Conservation (phyloP, 2,329 filamentous ascomycete genomes). For the Paecilomyces fulvus region DNA sequence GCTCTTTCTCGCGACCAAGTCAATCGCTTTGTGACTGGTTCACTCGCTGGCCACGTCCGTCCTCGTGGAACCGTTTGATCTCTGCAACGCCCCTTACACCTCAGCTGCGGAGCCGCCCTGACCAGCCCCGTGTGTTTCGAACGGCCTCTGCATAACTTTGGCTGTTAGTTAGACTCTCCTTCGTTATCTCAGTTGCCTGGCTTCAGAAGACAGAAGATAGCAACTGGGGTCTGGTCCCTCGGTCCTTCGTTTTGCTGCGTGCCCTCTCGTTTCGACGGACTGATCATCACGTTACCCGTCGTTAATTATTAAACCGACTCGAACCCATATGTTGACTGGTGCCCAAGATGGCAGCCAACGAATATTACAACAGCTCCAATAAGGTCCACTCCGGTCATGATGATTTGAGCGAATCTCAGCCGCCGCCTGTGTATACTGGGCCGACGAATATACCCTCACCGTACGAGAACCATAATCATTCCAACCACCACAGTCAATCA, state of each 20-base stretch:
- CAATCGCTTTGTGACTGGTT: neutral
- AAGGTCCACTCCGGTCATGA: conserved; percentile 23
- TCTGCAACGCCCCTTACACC: conserved; percentile 4
- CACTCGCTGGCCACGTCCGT: neutral
- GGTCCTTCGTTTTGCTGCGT: neutral
- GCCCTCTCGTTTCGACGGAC: neutral
- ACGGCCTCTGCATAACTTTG: neutral
- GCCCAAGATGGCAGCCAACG: conserved; percentile 52
- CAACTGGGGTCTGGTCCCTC: neutral
- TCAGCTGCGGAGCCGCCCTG: neutral
- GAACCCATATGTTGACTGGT: conserved; percentile 1
- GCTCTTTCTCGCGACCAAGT: neutral
- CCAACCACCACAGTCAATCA: conserved; percentile 29
- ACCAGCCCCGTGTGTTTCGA: neutral
- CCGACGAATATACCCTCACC: conserved; percentile 22
- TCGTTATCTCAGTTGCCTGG: neutral
- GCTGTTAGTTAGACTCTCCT: neutral
- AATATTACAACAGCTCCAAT: conserved; percentile 52
- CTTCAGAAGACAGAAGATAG: neutral
- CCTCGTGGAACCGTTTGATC: conserved; percentile 3
- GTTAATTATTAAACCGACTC: neutral
- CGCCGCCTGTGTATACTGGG: conserved; percentile 12
- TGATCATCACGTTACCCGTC: neutral
- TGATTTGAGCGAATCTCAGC: conserved; percentile 23
- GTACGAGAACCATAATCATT: conserved; percentile 38